Evolutionary conservation across 208 protist species (phyloP), one percentile per base, ranked within the genome.

Genomic region (Hexamita inflata): DNA sequence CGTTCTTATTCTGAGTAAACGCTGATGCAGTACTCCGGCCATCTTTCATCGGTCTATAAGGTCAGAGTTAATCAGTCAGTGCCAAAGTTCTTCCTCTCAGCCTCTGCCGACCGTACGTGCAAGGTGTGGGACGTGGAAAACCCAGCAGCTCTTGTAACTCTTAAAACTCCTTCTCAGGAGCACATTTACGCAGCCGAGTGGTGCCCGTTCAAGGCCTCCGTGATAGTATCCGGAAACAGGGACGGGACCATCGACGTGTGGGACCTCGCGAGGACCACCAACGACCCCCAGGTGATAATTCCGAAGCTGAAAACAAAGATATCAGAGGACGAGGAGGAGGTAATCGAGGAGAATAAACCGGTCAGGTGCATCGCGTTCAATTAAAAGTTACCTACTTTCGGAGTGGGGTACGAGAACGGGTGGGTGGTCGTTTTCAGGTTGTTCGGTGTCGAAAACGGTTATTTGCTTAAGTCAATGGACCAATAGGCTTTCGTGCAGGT

Each of bases 141-240:
- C 7, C n/a, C 9, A 49, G 9, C 9, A n/a, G 32, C 64, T 45
- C 64, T 70, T 13, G 24, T 70, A 38, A 45, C 64, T n/a, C 64
- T 70, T 49, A 70, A 45, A 49, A 45, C 64, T 24, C 24, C 64
- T 29, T 35, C 64, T 32, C 19, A 45, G 9, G 64, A 70, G 30
- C 64, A 70, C 42, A n/a, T 70, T 2, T 70, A 70, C n/a, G n/a
- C 64, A 35, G 64, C 64, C 2, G 64, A 49, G 9, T 70, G 64
- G 64, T 70, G 64, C n/a, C 64, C 64, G 4, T 70, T 45, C 64
- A 40, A 49, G n/a, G 11, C 64, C 15, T 45, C 64, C 2, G 26
- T n/a, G 4, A 49, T 70, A 49, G 9, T 70, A 40, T 45, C 28
- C 2, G 64, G 64, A 24, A 70, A 7, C 11, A n/a, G 35, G 24